Evolutionary conservation across 1,139 yeast genomes (phyloP), one percentile per base, ranked within the genome.

Genomic region (Blastobotrys buckinghamii): DNA sequence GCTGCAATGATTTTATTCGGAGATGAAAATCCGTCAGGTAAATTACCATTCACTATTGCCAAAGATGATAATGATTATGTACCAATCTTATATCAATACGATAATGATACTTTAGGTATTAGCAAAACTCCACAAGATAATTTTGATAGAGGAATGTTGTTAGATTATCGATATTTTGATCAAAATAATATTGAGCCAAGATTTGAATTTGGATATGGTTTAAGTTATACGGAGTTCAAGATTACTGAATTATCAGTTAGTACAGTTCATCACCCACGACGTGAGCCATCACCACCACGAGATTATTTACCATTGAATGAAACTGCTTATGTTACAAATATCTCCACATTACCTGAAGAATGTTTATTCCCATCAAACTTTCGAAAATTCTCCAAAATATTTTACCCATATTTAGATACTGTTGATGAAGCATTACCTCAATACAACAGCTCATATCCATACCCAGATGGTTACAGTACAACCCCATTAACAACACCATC

Each of bases 11-110:
- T 75, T 15, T 62, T 77, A 47, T 81, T 79, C 65, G 86, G 86
- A 1, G 81, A 76, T 39, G 70, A 67, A 19, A 77, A 77, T 55
- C 85, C 85, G 5, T 76, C 82, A 22, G 86, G 85, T 2, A 73
- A 76, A 55, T 68, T 81, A 42, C 84, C 86, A 0, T 80, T 79
- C 57, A 79, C 85, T 1, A 73, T 81, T 56, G 84, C 85, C n/a
- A 74, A 72, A 59, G 75, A 77, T 54, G 70, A 68, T 42, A 75
- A 68, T 55, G 82, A 79, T 53, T 79, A 79, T 56, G 78, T 76
- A 27, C 76, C 78, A 67, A 66, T 30, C 57, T 71, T 84, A 0
- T 80, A 78, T 59, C 79, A 81, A 54, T 69, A 70, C 55, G 75
- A 80, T 42, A 81, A 81, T 63, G 76, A 78, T 54, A 71, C 80